These are phyloP conservation scores for Aspergillus sp. DNA, from an alignment of 2,329 filamentous ascomycete genomes.

Conservation along the genomic window DNA sequence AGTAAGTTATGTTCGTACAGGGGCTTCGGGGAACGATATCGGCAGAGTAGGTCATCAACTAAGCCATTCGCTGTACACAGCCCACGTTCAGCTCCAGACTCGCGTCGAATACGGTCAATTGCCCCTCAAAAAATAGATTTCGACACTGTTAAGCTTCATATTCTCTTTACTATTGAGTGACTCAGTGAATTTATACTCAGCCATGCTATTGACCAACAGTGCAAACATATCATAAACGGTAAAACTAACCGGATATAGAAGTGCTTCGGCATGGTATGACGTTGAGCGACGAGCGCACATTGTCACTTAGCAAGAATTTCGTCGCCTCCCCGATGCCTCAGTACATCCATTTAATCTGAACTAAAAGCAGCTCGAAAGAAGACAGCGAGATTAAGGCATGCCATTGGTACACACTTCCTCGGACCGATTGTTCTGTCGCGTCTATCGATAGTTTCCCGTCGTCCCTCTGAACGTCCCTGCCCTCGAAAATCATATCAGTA, in stretches of 20 bases:
- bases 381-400: conserved; percentile 14
- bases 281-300: conserved; percentile 8
- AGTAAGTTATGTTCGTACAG: no score
- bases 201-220: background rate
- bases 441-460: conserved; percentile 16
- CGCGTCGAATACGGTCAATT: no score
- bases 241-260: background rate
- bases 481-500: conserved; percentile 4
- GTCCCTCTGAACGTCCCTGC: conserved; percentile 7
- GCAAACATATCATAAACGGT: background rate
- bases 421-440: conserved; percentile 11
- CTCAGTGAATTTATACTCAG: background rate
- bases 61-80: no score
- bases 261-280: conserved; percentile 16
- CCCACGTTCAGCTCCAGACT: no score
- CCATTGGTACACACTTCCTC: conserved; percentile 12
- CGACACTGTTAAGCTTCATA: no score
- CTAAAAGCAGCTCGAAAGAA: background rate
- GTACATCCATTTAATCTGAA: background rate
- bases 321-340: background rate
- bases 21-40: no score
- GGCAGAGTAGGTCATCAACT: no score
- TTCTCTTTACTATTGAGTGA: background rate
- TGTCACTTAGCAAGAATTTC: background rate
- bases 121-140: no score